Base-by-base conservation (phyloP, 2,329 filamentous ascomycete species). In the Nannizzia gypsea region DNA sequence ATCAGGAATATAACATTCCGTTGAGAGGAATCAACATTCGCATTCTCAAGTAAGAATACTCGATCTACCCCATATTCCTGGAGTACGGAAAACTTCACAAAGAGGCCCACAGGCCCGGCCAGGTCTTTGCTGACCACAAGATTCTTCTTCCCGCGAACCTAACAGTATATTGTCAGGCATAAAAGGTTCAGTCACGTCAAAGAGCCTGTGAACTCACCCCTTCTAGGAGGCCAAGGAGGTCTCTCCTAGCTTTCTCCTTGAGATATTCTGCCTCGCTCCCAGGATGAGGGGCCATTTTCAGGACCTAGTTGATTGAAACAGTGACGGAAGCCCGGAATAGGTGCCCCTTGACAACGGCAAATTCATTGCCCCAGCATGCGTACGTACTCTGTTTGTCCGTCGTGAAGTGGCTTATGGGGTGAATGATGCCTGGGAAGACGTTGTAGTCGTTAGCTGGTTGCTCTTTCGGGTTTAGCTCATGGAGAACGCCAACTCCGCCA, bases 121-220 rank as follows among this genome's bases (percentile, higher is more conserved):
- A 99, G 81, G 67, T 86, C 86, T 74, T 88, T 89, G 73, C 97
- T 92, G 70, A 99, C 87, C 58, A 99, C 88, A 63, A 99, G 80
- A 70, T 96, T 97, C 81, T 99, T 99, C 83, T 97, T 99, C 67
- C 95, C 95, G 71, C 92, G 89, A 65, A 97, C 90, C 93, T 99
- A 70, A 50, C 63, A 58, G 63, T 17, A 60, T 58, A 24, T 4
- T 31, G 17, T 59, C 13, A 61, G 54, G 11, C 46, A 57, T 42
- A 17, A 17, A 57, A 55, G 6, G 38, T 9, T 22, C 22, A 9
- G 17, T 5, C n/a, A 56, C 8, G 34, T n/a, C 15, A 24, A 5
- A 42, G 20, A 24, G 56, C 6, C 17, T 13, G 50, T 26, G 2
- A 34, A 88, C 90, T 83, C 87, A 99, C 93, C 74, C 88, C 87